Evolutionary conservation across 306 rosid genomes (phyloP), one percentile per base, ranked within the genome.

Genomic region (Aeschynomene evenia): DNA sequence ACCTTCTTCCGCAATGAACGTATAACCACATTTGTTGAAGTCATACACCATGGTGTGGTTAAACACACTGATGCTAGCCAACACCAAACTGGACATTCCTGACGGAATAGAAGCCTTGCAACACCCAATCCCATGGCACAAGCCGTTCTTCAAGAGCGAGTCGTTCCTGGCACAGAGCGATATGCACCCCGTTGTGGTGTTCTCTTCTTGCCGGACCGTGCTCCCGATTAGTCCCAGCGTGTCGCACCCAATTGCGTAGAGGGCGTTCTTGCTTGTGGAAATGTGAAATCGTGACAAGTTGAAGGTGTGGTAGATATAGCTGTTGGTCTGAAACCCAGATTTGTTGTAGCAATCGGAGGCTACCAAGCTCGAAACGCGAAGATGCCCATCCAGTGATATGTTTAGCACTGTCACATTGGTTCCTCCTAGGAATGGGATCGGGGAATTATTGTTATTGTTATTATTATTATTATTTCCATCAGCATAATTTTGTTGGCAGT

Each of bases 71-170:
- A 61, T 56, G 0, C 0, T 0, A 7, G 56, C 0, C 0, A 0
- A 9, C 29, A 6, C 0, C 0, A 0, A 12, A 76, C 11, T 1
- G 0, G 14, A 40, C 1, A 76, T 6, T 0, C 76, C 78, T 0
- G 31, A 28, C 0, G 85, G 82, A 14, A 85, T 71, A 0, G 37
- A 6, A 21, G 73, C 20, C 40, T 77, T 71, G 50, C 90, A 83
- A 39, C 88, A 85, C 1, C 88, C 88, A 0, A 23, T 21, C 6
- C 85, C 87, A 0, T 68, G 46, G 42, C 90, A 87, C 0, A 68
- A 2, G 6, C 71, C 72, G 2, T 74, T 29, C 31, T 28, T 28
- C 31, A 28, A 28, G 1, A 2, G 21, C 0, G 53, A 26, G 2
- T 21, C 48, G 0, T 4, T 8, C 3, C 4, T 51, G 4, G 3